Conservation (phyloP, 352 stramenopile genomes). For the Pythium guiyangense region DNA sequence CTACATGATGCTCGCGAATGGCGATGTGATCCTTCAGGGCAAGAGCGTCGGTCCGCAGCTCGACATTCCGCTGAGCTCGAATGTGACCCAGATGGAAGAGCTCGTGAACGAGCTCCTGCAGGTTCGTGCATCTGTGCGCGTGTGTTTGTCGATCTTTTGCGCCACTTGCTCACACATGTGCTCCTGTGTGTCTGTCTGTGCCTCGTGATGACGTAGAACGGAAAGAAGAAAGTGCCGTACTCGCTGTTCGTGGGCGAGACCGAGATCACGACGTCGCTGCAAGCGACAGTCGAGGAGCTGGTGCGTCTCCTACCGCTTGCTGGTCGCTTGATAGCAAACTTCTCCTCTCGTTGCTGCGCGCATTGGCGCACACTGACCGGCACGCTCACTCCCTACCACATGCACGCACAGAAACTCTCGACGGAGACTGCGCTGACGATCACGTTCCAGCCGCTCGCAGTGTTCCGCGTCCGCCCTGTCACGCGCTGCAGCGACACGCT, state of each 20-base stretch:
- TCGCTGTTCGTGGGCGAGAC: constrained; percentile 88
- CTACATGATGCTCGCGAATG: constrained; percentile 1
- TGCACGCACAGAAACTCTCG: constrained; percentile 60
- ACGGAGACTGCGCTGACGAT: constrained; percentile 93
- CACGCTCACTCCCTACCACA: constrained; percentile 3
- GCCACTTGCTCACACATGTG: background rate
- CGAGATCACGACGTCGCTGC: constrained; percentile 82
- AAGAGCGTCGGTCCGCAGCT: constrained; percentile 87
- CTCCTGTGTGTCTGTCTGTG: constrained; percentile 2
- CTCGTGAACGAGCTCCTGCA: constrained; percentile 94
- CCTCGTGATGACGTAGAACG: constrained; percentile 41
- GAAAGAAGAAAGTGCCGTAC: constrained; percentile 89
- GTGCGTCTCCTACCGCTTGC: too few species aligned
- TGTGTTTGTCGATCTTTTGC: background rate
- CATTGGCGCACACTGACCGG: constrained; percentile 6
- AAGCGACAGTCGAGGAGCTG: constrained; percentile 73
- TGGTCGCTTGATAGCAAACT: too few species aligned
- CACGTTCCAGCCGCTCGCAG: constrained; percentile 95
- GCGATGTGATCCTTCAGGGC: constrained; percentile 38
- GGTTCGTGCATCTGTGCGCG: constrained; percentile 15
- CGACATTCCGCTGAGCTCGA: constrained; percentile 94
- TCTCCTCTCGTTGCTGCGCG: too few species aligned
- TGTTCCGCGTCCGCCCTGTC: constrained; percentile 96
- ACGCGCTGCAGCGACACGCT: constrained; percentile 98
- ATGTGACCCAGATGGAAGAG: constrained; percentile 91